Evolutionary conservation across 305 asterid species (phyloP).

Genomic region (Petunia hybrid): DNA sequence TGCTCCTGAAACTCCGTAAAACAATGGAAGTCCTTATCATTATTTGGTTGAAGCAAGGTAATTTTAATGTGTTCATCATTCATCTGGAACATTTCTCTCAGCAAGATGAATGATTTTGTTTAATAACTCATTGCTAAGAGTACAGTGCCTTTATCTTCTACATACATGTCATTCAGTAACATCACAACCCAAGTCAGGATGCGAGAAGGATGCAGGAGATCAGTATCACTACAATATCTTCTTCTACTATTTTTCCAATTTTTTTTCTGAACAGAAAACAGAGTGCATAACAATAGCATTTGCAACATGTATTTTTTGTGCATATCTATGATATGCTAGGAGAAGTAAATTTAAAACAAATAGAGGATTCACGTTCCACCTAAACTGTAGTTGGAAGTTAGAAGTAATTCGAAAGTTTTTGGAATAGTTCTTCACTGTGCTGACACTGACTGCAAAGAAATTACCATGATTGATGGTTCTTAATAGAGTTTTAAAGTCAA

Average conservation of each 20-base stretch:
- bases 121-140: not conserved
- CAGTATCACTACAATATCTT: slow-evolving; percentile 18
- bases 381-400: slow-evolving; percentile 10
- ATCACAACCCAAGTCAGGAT: slow-evolving; percentile 17
- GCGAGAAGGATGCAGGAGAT: slow-evolving; percentile 22
- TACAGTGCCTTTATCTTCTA: not conserved
- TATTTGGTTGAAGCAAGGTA: slow-evolving; percentile 27
- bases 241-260: slow-evolving; percentile 14
- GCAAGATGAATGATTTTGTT: slow-evolving; percentile 1
- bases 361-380: not conserved
- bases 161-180: slow-evolving; percentile 9
- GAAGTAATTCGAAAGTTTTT: not conserved
- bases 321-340: slow-evolving; percentile 11
- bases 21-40: slow-evolving; percentile 30
- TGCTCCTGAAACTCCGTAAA: slow-evolving; percentile 53
- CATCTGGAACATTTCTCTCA: slow-evolving; percentile 9
- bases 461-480: slow-evolving; percentile 13
- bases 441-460: not conserved
- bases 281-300: not conserved
- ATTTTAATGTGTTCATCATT: not conserved
- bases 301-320: not conserved
- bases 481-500: not conserved
- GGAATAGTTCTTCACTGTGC: slow-evolving; percentile 5
- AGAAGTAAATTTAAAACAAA: not conserved
- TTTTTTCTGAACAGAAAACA: not conserved